Evolutionary conservation across 1,284 basidiomycete genomes (phyloP).

Genomic region (Cutaneotrichosporon cavernicola): DNA sequence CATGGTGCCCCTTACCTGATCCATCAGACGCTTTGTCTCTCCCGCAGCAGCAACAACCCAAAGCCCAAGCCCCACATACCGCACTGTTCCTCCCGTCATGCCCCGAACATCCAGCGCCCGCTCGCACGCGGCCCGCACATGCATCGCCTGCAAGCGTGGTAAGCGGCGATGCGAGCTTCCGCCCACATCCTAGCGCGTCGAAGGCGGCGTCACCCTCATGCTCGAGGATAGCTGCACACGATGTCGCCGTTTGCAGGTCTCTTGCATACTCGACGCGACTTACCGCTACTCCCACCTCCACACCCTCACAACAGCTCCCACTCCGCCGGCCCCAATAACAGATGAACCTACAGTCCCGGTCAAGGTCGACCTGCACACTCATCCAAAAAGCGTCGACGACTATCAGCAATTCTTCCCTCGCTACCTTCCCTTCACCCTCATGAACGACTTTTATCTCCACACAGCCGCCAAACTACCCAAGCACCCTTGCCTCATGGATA

Average conservation of each 20-base stretch:
- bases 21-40: background rate
- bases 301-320: background rate
- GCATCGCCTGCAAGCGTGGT: constrained; percentile 5
- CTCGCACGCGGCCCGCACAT: constrained; percentile 4
- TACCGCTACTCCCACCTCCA: constrained; percentile 7
- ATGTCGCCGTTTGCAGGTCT: background rate
- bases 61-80: background rate
- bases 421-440: constrained; percentile 12
- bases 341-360: background rate
- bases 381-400: constrained; percentile 9
- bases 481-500: background rate
- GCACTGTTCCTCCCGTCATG: background rate
- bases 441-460: constrained; percentile 11
- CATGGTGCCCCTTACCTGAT: background rate
- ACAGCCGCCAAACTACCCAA: background rate
- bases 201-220: background rate
- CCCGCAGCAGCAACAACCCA: background rate
- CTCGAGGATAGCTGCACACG: background rate
- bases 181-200: background rate
- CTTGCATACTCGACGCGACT: constrained; percentile 4
- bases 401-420: constrained; percentile 14
- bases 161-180: constrained; percentile 10
- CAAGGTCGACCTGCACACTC: constrained; percentile 1
- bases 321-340: background rate
- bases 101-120: background rate